phyloP scores from a whole-genome alignment of 768 basidiomycete genomes.

The Lanmaoa rubissima region DNA sequence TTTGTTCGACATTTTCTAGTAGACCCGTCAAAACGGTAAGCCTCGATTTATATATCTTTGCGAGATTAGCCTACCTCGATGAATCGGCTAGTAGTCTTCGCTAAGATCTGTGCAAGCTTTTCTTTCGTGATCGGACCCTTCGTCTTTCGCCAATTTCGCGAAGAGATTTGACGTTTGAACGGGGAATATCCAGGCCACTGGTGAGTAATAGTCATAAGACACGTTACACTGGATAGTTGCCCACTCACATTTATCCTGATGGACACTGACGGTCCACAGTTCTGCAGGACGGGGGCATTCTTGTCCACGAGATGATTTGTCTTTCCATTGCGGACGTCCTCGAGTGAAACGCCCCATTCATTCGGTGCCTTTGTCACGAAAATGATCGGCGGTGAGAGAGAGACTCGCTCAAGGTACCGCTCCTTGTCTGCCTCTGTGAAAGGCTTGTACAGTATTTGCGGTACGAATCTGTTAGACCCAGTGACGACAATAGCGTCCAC shows the following conservation, averaged over 20 bases:
- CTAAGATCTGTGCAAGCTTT: conserved; percentile 68
- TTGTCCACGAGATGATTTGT: conserved; percentile 51
- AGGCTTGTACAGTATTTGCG: conserved; percentile 67
- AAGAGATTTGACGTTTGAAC: conserved; percentile 72
- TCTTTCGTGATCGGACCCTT: conserved; percentile 69
- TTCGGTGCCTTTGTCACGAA: conserved; percentile 53
- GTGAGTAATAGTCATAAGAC: background rate
- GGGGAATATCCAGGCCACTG: conserved; percentile 79
- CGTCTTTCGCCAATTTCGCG: conserved; percentile 69
- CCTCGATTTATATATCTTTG: background rate
- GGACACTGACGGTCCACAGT: conserved; percentile 70
- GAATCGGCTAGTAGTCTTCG: conserved; percentile 65
- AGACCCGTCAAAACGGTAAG: background rate
- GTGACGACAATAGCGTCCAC: conserved; percentile 21
- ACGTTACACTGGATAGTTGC: background rate
- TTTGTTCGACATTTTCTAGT: conserved; percentile 48
- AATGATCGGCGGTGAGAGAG: conserved; percentile 58
- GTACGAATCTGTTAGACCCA: conserved; percentile 49
- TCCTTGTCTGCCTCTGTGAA: conserved; percentile 68
- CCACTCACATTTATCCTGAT: conserved; percentile 61
- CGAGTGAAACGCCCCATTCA: conserved; percentile 59
- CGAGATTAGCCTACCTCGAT: conserved; percentile 45
- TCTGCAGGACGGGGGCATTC: conserved; percentile 60
- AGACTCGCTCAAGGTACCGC: conserved; percentile 67
- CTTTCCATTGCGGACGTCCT: conserved; percentile 56